Base-by-base conservation (phyloP, 495 filamentous ascomycete species). In the Neurospora sp. region DNA sequence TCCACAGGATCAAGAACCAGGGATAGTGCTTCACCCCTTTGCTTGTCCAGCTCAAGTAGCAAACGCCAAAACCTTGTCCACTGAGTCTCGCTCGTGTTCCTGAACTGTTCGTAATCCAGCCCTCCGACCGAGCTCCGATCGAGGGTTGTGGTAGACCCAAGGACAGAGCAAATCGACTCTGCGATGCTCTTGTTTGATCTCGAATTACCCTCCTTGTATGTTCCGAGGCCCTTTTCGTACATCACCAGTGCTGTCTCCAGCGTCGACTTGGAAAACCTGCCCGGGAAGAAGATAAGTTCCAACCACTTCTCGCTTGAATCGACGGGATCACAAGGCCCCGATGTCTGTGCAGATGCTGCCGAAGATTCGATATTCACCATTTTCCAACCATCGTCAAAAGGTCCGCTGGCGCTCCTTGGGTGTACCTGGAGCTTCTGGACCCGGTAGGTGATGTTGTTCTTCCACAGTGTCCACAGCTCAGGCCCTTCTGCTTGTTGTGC, bases 1-100 rank as follows among this genome's bases (percentile, higher is more conserved):
- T 84, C 84, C 48, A 89, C 83, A 1, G 85, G 77, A 76, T 98
- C 96, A 74, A 90, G 91, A 0, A 89, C 88, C 40, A 98, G 82
- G 4, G 92, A 89, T 46, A 97, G 78, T 3, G 91, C 88, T 77
- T 97, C 93, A 7, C 91, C 90, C 77, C 94, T 87, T 73, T 92
- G 90, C 73, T 91, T 94, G 77, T 99, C 92, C 31, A 99, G 86
- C 77, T 98, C 94, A 14, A 89, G 84, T 69, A 94, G 86, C 31
- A 98, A 86, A 48, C 94, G 90, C 83, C 92, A 96, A 81, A 96
- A 96, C 61, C 93, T 87, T 53, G 91, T 89, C 96, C 96, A 99
- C 77, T 98, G 94, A 10, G 90, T 84, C 78, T 94, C 89, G 48
- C 90, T 90, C 39, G 91, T 89, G 39, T 82, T 81, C 53, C 89